Percentiles rank a stretch among this genome's conserved stretches.
phyloP scores from a whole-genome alignment of 768 basidiomycete genomes.

The Psilocybe cyanescens region DNA sequence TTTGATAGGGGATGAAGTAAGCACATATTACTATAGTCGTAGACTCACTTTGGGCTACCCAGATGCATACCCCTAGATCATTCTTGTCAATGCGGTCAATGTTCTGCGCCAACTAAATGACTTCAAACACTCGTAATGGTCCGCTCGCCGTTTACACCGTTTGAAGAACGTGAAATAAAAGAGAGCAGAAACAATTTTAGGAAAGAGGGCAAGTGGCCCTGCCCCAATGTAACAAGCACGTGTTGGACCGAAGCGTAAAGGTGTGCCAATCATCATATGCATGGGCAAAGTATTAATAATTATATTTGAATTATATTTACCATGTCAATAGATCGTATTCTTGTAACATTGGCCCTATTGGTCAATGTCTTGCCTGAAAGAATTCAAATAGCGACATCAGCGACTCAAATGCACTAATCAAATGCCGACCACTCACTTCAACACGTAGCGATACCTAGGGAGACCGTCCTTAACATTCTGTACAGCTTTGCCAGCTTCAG shows the following conservation, averaged over 20 bases:
- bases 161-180: too few species aligned
- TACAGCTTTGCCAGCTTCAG: conserved; percentile 50
- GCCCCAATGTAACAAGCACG: too few species aligned
- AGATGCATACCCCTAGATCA: neutral
- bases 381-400: neutral
- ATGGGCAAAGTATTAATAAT: neutral
- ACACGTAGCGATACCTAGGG: conserved; percentile 58
- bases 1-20: neutral
- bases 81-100: too few species aligned
- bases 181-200: too few species aligned
- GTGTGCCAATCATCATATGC: too few species aligned
- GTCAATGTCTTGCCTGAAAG: conserved; percentile 19
- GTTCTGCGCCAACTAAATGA: too few species aligned
- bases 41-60: neutral
- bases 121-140: too few species aligned
- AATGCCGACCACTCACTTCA: conserved; percentile 31
- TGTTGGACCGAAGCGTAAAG: too few species aligned
- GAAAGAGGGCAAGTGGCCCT: too few species aligned
- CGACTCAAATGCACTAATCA: neutral
- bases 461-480: conserved; percentile 48
- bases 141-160: too few species aligned
- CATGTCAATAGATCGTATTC: neutral
- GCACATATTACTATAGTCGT: neutral
- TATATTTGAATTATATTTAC: neutral
- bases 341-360: conserved; percentile 1